Conservation (phyloP, 2,329 filamentous ascomycete genomes). For the Diaporthe citri region DNA sequence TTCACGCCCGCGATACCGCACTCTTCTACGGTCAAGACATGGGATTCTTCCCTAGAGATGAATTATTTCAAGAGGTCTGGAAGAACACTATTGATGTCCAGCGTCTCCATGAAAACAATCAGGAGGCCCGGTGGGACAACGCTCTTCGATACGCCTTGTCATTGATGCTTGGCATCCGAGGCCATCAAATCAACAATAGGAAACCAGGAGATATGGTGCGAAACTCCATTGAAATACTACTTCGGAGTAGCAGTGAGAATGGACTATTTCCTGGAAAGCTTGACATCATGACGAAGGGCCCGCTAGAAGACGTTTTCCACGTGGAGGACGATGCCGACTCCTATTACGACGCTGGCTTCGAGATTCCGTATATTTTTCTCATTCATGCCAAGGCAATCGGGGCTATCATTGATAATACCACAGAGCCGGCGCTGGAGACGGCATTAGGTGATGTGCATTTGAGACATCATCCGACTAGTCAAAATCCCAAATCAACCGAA, state of each 20-base stretch:
- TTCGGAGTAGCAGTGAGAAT: not conserved
- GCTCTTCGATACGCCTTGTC: slow-evolving; percentile 38
- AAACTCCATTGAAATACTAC: not conserved
- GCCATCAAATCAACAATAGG: not conserved
- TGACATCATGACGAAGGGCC: not conserved
- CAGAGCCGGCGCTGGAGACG: not conserved
- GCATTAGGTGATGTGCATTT: not conserved
- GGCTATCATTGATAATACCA: accelerated
- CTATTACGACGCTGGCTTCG: not conserved
- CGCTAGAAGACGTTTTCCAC: not conserved
- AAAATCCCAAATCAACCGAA: not conserved
- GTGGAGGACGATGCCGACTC: not conserved
- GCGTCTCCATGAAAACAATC: slow-evolving; percentile 32
- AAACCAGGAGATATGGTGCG: not conserved
- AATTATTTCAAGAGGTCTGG: slow-evolving; percentile 34
- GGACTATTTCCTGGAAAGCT: not conserved
- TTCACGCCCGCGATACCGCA: slow-evolving; percentile 41
- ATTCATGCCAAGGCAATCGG: not conserved
- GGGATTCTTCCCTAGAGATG: not conserved
- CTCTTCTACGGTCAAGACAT: slow-evolving; percentile 34
- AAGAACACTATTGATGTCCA: slow-evolving; percentile 38
- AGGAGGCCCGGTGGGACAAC: slow-evolving; percentile 37
- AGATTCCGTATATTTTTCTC: slow-evolving; percentile 21
- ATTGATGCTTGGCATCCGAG: slow-evolving; percentile 26
- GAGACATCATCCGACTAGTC: not conserved